Evolutionary conservation across 495 filamentous ascomycete genomes (phyloP), one percentile per base, ranked within the genome.

Genomic region (Daldinia loculata): DNA sequence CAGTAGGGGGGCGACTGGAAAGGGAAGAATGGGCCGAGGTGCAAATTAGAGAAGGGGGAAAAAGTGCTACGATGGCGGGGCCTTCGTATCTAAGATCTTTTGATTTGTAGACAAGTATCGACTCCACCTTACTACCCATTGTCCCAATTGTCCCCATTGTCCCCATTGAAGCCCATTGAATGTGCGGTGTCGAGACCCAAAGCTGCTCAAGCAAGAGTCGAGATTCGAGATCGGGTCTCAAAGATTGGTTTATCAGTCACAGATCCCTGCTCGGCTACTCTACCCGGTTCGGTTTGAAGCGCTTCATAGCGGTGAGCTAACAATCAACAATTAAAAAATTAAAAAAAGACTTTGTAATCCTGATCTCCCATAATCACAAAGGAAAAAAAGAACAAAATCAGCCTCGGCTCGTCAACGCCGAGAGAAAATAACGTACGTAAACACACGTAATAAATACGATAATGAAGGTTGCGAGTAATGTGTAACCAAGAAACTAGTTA

Each of bases 71-170:
- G n/a, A 71, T 66, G 29, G 63, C 56, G 63, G 61, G 45, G 50
- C 43, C 50, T 50, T 70, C 61, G 67, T 70, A 70, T 70, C 67
- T 70, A 56, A 65, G 61, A 61, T 61, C 50, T 57, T 39, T 53
- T 65, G 61, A 30, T 22, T 56, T 14, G 50, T 30, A 53, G 15
- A 39, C 22, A 50, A 34, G n/a, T 11, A 22, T 32, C 34, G 27
- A 39, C 41, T 68, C 52, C 39, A 61, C 27, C 58, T 11, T 26
- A 52, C 48, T 14, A 26, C 24, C 24, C 24, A 26, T 26, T 26
- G 24, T 1, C 24, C 24, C 3, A 3, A 26, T 29, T 51, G 50
- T 14, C 4, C 7, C 48, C 24, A 51, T 14, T 27, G 3, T 11
- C 6, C 14, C 19, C 19, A 4, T 52, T 26, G 27, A n/a, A 52